phyloP scores from a whole-genome alignment of 139 green algal species.

The Astrephomene gubernaculifera region DNA sequence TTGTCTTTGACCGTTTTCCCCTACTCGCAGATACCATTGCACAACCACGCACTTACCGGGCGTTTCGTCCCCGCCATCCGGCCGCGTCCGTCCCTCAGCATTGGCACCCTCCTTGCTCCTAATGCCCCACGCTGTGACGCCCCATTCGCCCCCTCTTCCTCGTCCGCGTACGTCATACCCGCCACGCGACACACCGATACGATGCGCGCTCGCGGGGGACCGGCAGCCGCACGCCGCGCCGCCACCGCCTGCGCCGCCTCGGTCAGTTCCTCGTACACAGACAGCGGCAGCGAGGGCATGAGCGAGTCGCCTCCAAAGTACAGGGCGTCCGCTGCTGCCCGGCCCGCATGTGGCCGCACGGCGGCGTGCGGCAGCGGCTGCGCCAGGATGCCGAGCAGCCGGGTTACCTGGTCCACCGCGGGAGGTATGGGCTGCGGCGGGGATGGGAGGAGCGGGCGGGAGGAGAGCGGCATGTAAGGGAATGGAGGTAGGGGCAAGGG shows the following conservation, averaged over 20 bases:
- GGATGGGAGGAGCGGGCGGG: not conserved
- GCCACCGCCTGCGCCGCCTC: not conserved
- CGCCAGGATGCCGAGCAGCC: constrained; percentile 19
- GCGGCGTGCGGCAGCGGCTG: constrained; percentile 26
- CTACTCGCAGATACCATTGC: not conserved
- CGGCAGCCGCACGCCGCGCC: not conserved
- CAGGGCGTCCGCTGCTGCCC: constrained; percentile 17
- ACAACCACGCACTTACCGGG: not conserved
- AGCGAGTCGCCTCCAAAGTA: constrained; percentile 27
- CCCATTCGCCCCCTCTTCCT: not conserved
- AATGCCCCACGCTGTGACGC: not conserved
- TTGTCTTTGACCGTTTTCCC: no score
- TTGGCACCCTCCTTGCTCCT: not conserved
- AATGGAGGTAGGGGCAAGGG: no score
- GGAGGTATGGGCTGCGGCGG: not conserved
- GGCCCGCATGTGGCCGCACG: not conserved
- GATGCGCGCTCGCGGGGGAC: not conserved
- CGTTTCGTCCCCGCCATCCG: not conserved
- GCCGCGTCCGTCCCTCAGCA: not conserved
- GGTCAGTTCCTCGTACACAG: not conserved
- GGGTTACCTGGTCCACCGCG: not conserved
- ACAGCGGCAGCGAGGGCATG: constrained; percentile 26
- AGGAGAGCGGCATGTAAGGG: no score
- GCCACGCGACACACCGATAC: constrained; percentile 11
- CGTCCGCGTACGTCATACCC: not conserved